Evolutionary conservation across 805 yeast genomes (phyloP), one percentile per base, ranked within the genome.

Genomic region (Metschnikowia amazonensis): DNA sequence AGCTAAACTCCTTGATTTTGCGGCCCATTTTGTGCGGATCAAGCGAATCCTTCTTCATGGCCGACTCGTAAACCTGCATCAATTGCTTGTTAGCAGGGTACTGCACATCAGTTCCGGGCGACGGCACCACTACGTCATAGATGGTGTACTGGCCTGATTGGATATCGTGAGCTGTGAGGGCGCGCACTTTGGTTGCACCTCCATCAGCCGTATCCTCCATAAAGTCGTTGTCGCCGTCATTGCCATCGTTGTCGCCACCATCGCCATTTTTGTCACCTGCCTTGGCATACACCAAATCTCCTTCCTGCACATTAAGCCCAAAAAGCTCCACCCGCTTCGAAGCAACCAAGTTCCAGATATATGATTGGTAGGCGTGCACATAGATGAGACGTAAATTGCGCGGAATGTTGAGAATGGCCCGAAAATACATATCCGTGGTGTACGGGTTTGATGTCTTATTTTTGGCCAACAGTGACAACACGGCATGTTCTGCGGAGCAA

Each of bases 291-390:
- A 90, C 89, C 54, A 90, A 71, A 64, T 90, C 98, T 23, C 98
- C 98, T 29, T 71, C 84, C 46, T 86, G 84, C 29, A 86, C 79
- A 23, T 74, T 62, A 50, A 78, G 60, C 1, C 97, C 97, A 64
- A 76, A 84, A 45, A 82, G 60, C 56, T 79, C 79, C 35, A 89
- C 72, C 60, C 99, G 76, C 53, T 77, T 78, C 42, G 95, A 84
- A 1, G 89, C 92, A 29, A 84, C 95, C 43, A 75, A 62, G 60
- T 95, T 95, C 99, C 99, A 95, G 24, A 94, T 79, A 60, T 84
- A 94, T 52, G 97, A 88, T 67, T 94, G 99, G 64, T 95, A 95
- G 3, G 99, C 96, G 66, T 94, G 99, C 2, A 86, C 96, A 60
- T 94, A 94, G 95, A 94, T 92, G 47, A 90, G 80, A 62, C 97